Base-by-base conservation (phyloP, 768 basidiomycete genomes). In the Amanita jacksonii region DNA sequence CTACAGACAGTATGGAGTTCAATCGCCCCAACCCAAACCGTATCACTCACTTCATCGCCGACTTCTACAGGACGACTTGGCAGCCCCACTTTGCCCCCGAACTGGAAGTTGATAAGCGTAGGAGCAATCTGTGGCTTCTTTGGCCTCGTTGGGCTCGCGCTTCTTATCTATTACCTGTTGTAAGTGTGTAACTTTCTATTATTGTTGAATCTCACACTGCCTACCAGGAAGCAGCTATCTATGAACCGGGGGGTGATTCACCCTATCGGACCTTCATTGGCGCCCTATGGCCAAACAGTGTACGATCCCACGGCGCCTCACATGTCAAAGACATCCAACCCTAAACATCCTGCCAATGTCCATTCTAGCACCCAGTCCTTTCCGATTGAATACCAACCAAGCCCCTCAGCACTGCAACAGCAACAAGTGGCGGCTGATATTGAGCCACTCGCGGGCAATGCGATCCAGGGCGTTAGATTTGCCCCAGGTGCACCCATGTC, bases 251-350 rank as follows among this genome's bases (percentile, higher is more conserved):
- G n/a, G n/a, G n/a, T n/a, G n/a, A n/a, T n/a, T n/a, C n/a, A n/a
- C n/a, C n/a, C n/a, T n/a, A n/a, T n/a, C n/a, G 40, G 36, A 18
- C 38, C 38, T 28, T 1, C 31, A 32, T 47, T 51, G 48, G 43
- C 33, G 44, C 49, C 10, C 32, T 82, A 82, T 49, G 79, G 78
- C 13, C 65, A 74, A 32, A 71, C 81, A 19, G 80, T 78, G 2
- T 69, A 68, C 20, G 62, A 55, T 28, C 63, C 51, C 19, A 52
- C 55, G 45, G 52, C 63, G 15, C 58, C 64, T 40, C 47, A 49
- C 12, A 62, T 64, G 2, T 67, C 70, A 13, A 68, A 63, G 12
- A 52, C 61, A 36, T 61, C 59, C 41, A 36, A 54, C 46, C 45
- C 59, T 48, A 49, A 58, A 57, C 23, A 52, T 49, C 3, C 38